These are phyloP conservation scores for Spathaspora passalidarum DNA, from an alignment of 805 yeast species.

Conservation along the genomic window DNA sequence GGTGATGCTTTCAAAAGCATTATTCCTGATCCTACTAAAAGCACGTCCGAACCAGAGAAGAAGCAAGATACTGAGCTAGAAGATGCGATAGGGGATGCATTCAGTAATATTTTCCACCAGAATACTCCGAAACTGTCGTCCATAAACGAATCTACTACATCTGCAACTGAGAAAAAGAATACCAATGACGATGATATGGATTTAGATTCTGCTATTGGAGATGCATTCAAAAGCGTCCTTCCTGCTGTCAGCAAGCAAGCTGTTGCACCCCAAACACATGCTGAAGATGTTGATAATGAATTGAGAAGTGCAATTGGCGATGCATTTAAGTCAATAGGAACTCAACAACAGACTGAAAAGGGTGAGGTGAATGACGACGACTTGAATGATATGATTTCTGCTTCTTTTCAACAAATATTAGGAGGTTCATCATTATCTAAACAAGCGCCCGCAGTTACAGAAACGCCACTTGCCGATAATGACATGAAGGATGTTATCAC, in stretches of 20 bases:
- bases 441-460: not conserved
- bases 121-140: not conserved
- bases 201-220: slow-evolving; percentile 19
- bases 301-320: slow-evolving; percentile 38
- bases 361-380: slow-evolving; percentile 14
- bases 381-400: slow-evolving; percentile 18
- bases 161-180: not conserved
- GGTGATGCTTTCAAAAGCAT: slow-evolving; percentile 4
- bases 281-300: slow-evolving; percentile 19
- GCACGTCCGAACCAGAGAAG: slow-evolving; percentile 3
- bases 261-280: slow-evolving; percentile 2
- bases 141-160: not conserved
- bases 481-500: slow-evolving; percentile 26
- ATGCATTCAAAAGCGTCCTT: slow-evolving; percentile 13
- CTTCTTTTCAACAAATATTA: slow-evolving; percentile 17
- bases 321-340: slow-evolving; percentile 24
- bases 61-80: slow-evolving; percentile 2
- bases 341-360: not conserved
- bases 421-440: not conserved
- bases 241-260: slow-evolving; percentile 11
- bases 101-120: not conserved
- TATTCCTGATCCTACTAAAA: not conserved
- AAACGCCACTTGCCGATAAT: slow-evolving; percentile 9
- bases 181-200: slow-evolving; percentile 8
- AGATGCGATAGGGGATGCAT: slow-evolving; percentile 10